These are phyloP conservation scores for Hypoxylon sp. DNA, from an alignment of 2,329 filamentous ascomycete species.

Conservation along the genomic window DNA sequence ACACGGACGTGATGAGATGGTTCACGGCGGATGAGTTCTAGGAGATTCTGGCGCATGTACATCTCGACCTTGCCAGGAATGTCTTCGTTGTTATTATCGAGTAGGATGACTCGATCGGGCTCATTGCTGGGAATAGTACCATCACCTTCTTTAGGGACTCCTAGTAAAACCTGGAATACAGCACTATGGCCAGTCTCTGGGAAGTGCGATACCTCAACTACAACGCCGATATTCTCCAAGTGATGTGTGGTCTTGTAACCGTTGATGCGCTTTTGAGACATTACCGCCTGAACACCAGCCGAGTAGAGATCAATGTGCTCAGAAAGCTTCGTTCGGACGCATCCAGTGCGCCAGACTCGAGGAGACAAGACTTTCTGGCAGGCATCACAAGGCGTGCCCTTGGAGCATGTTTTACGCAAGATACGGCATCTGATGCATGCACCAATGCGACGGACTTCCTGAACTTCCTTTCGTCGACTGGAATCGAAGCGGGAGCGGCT, in stretches of 20 bases:
- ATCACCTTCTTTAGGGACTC: slow-evolving; percentile 55
- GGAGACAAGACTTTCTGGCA: slow-evolving; percentile 75
- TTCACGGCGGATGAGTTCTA: slow-evolving; percentile 71
- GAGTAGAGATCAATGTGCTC: slow-evolving; percentile 75
- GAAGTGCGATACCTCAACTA: slow-evolving; percentile 73
- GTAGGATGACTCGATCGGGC: slow-evolving; percentile 63
- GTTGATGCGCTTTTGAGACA: slow-evolving; percentile 73
- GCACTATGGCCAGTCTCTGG: slow-evolving; percentile 65
- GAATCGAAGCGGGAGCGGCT: slow-evolving; percentile 71
- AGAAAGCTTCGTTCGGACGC: slow-evolving; percentile 73
- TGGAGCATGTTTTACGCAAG: slow-evolving; percentile 76
- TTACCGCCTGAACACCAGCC: slow-evolving; percentile 73
- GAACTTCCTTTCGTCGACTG: slow-evolving; percentile 73
- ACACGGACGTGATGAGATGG: slow-evolving; percentile 72
- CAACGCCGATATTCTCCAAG: slow-evolving; percentile 64
- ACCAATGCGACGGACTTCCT: slow-evolving; percentile 75
- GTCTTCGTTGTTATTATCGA: slow-evolving; percentile 74
- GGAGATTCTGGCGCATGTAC: slow-evolving; percentile 72
- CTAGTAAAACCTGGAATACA: slow-evolving; percentile 60
- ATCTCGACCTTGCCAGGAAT: slow-evolving; percentile 71
- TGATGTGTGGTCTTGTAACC: slow-evolving; percentile 66
- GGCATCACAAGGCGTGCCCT: slow-evolving; percentile 73
- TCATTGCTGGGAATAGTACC: slow-evolving; percentile 50
- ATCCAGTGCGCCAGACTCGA: slow-evolving; percentile 75
- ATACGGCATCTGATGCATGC: slow-evolving; percentile 77